Evolutionary conservation across 2,329 filamentous ascomycete species (phyloP), one percentile per base, ranked within the genome.

Genomic region (Aureobasidium melanogenum): DNA sequence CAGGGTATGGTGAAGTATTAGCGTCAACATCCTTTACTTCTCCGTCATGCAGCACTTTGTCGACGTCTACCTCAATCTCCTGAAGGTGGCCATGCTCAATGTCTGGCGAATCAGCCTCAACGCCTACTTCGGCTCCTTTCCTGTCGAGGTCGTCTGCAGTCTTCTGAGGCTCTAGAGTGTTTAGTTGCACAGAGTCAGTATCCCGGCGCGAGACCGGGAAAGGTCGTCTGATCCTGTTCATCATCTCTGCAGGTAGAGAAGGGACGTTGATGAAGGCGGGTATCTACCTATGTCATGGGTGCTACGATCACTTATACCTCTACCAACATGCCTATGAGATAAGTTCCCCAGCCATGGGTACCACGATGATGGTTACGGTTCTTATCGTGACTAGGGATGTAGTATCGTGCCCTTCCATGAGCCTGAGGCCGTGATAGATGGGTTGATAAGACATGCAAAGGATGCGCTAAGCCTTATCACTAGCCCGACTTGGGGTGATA

Each of bases 1-100:
- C 85, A 30, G 84, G 81, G 67, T 88, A 88, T 0, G 85, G 85
- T 2, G 85, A 88, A 69, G 66, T 68, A 36, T 68, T 66, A 2
- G 56, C 64, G 12, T 67, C 67, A n/a, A 69, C 59, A 52, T 67
- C 67, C 34, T 67, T 65, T 24, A 66, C 32, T 22, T 69, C 64
- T 5, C 85, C 76, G 62, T 84, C 81, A 32, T 75, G 71, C 7
- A 79, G 75, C 3, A 69, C 72, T n/a, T 74, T 71, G 28, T 71
- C 71, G 7, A 74, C 66, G 36, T 70, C 71, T 47, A 72, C 69
- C 46, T 73, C 71, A 22, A 71, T 70, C 47, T 74, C 71, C 34
- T 67, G 65, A 8, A 67, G 57, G 57, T 69, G 65, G 17, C 67
- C 68, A 51, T 65, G 62, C 28, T 65, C 66, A 32, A 65, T 36